These are phyloP conservation scores for Didymella pinodella DNA, from an alignment of 2,329 filamentous ascomycete species.

Conservation along the genomic window DNA sequence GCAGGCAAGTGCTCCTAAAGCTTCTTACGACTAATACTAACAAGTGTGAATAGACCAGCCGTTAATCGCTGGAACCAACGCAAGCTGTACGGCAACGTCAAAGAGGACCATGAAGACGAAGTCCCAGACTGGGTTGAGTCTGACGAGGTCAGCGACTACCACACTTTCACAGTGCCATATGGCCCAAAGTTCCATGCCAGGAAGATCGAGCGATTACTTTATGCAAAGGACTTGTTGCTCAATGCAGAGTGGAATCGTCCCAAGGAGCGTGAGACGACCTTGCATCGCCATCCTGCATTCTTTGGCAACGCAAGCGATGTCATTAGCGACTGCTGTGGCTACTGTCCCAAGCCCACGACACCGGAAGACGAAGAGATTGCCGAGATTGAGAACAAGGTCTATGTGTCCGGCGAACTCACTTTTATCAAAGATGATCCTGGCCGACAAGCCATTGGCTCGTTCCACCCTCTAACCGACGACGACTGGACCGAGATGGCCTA, in stretches of 20 bases:
- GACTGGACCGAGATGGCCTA: conserved; percentile 95
- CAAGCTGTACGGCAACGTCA: conserved; percentile 72
- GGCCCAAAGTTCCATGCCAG: conserved; percentile 64
- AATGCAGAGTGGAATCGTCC: conserved; percentile 85
- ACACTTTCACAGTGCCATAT: conserved; percentile 72
- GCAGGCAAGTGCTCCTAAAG: conserved; percentile 40
- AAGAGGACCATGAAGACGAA: conserved; percentile 79
- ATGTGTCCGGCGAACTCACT: conserved; percentile 74
- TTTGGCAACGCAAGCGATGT: conserved; percentile 77
- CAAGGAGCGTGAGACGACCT: conserved; percentile 75
- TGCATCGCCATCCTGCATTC: conserved; percentile 86
- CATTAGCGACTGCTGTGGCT: conserved; percentile 81
- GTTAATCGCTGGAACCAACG: conserved; percentile 55
- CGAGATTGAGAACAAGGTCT: conserved; percentile 76
- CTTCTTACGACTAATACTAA: not conserved
- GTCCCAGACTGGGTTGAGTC: conserved; percentile 83
- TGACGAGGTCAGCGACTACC: conserved; percentile 79
- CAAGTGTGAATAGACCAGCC: conserved; percentile 59
- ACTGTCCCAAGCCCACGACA: conserved; percentile 73
- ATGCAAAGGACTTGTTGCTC: conserved; percentile 80
- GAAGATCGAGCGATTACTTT: conserved; percentile 82
- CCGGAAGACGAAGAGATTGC: conserved; percentile 75
- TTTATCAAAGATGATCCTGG: conserved; percentile 86
- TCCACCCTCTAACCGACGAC: conserved; percentile 80
- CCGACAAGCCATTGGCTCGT: conserved; percentile 74